Percentiles rank a stretch among this genome's conserved stretches.
Conservation (phyloP, 2,329 filamentous ascomycete genomes). For the Aspergillus udagawae region DNA sequence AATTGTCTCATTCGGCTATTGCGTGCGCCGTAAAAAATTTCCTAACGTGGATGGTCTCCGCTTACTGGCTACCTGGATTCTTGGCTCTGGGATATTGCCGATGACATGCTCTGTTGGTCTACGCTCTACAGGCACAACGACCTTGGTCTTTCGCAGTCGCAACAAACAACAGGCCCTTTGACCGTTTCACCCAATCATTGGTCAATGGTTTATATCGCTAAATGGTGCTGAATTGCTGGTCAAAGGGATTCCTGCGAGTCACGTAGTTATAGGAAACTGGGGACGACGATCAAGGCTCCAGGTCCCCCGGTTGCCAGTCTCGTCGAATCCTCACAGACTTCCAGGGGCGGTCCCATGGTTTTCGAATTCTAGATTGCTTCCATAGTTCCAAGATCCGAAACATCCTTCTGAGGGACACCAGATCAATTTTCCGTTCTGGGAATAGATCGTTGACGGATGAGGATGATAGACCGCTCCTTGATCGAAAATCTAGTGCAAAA, state of each 20-base stretch:
- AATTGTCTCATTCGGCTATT: not conserved
- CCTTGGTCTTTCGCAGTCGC: not conserved
- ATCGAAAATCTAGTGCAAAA: not conserved
- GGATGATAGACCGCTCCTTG: not conserved
- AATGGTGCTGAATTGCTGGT: not conserved
- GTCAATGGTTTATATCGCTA: not conserved
- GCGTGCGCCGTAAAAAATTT: not conserved
- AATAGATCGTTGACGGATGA: not conserved
- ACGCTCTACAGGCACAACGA: not conserved
- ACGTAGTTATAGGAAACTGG: not conserved
- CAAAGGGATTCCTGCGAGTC: not conserved
- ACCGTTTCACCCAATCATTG: not conserved
- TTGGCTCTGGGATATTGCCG: not conserved
- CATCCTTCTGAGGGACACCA: not conserved
- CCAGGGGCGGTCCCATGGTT: not conserved
- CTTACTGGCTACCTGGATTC: not conserved
- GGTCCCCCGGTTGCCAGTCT: not conserved
- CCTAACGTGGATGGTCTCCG: not conserved
- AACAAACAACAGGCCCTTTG: not conserved
- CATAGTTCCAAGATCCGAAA: not conserved
- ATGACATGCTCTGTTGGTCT: not conserved
- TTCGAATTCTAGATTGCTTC: not conserved
- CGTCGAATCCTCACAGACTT: not conserved
- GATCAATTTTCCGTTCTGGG: not conserved
- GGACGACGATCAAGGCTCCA: not conserved